Conservation (phyloP, 179 eudicot species). For the Heliamphora ciliata region DNA sequence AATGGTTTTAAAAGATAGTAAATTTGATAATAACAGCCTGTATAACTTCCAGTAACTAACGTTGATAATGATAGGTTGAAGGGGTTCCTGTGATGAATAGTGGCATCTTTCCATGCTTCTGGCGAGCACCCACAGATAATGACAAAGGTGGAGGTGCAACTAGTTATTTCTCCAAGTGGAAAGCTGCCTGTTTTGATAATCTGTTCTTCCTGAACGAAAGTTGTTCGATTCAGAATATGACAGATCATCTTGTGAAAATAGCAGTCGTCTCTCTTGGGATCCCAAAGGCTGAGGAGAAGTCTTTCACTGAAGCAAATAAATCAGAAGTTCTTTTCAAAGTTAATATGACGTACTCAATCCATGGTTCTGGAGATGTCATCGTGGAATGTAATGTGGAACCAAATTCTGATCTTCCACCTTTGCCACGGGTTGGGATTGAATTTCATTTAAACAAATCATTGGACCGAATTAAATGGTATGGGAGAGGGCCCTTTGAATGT, state of each 20-base stretch:
- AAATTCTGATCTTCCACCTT: slow-evolving; percentile 65
- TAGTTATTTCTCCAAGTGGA: slow-evolving; percentile 79
- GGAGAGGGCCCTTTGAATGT: slow-evolving; percentile 92
- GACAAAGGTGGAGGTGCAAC: slow-evolving; percentile 75
- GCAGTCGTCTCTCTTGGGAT: slow-evolving; percentile 36
- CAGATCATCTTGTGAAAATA: slow-evolving; percentile 48
- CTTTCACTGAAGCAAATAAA: slow-evolving; percentile 23
- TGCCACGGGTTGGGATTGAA: slow-evolving; percentile 87
- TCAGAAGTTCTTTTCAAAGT: slow-evolving; percentile 36
- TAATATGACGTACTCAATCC: slow-evolving; percentile 44
- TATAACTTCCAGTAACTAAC: not conserved
- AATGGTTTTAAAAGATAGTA: not conserved
- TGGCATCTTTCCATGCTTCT: slow-evolving; percentile 80
- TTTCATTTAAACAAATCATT: slow-evolving; percentile 68
- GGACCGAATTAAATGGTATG: slow-evolving; percentile 75
- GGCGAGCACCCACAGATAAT: slow-evolving; percentile 98
- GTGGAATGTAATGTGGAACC: slow-evolving; percentile 54
- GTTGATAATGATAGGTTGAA: slow-evolving; percentile 42
- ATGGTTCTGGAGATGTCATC: slow-evolving; percentile 79
- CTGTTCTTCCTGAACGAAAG: slow-evolving; percentile 39
- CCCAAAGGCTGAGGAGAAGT: slow-evolving; percentile 29
- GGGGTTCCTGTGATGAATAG: slow-evolving; percentile 57
- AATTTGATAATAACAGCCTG: not conserved
- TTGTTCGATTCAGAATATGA: slow-evolving; percentile 37
- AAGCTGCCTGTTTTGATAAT: slow-evolving; percentile 59